Conservation (phyloP, 768 basidiomycete species). For the Lactarius quietus region DNA sequence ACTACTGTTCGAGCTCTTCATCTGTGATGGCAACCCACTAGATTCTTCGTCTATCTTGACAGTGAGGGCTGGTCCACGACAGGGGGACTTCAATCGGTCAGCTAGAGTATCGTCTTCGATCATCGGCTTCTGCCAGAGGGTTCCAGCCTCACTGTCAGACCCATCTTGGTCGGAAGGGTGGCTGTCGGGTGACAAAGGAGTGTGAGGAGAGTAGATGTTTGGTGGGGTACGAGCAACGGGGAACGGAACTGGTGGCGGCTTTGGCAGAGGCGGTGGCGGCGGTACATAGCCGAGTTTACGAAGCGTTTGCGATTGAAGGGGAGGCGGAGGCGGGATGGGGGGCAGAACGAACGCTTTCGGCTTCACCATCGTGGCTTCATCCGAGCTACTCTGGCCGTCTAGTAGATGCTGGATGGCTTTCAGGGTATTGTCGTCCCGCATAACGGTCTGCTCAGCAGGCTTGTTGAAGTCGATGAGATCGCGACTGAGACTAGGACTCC, state of each 20-base stretch:
- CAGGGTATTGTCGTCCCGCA: slow-evolving; percentile 23
- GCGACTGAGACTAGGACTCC: slow-evolving; percentile 12
- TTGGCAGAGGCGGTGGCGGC: slow-evolving; percentile 24
- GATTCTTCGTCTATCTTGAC: slow-evolving; percentile 27
- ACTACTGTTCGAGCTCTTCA: slow-evolving; percentile 25
- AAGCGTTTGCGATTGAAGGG: slow-evolving; percentile 14
- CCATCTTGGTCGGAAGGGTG: slow-evolving; percentile 39
- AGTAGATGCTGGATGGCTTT: slow-evolving; percentile 20
- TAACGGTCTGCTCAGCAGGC: slow-evolving; percentile 22
- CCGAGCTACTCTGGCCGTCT: slow-evolving; percentile 19
- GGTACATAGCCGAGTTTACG: slow-evolving; percentile 24
- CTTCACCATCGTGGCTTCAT: slow-evolving; percentile 23
- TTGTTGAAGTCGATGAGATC: slow-evolving; percentile 24
- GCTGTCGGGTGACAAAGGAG: slow-evolving; percentile 20
- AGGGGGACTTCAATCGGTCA: slow-evolving; percentile 7
- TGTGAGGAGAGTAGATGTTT: slow-evolving; percentile 10
- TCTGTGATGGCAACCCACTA: slow-evolving; percentile 29
- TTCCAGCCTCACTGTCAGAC: slow-evolving; percentile 48
- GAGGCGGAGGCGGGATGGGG: slow-evolving; percentile 22
- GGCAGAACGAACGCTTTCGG: slow-evolving; percentile 22
- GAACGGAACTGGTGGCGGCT: slow-evolving; percentile 14
- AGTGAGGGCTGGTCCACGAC: slow-evolving; percentile 26
- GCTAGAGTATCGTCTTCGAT: slow-evolving; percentile 24
- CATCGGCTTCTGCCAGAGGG: slow-evolving; percentile 45
- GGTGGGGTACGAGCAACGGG: slow-evolving; percentile 10